Conservation (phyloP, 2,329 filamentous ascomycete species). For the Nemania sp. region DNA sequence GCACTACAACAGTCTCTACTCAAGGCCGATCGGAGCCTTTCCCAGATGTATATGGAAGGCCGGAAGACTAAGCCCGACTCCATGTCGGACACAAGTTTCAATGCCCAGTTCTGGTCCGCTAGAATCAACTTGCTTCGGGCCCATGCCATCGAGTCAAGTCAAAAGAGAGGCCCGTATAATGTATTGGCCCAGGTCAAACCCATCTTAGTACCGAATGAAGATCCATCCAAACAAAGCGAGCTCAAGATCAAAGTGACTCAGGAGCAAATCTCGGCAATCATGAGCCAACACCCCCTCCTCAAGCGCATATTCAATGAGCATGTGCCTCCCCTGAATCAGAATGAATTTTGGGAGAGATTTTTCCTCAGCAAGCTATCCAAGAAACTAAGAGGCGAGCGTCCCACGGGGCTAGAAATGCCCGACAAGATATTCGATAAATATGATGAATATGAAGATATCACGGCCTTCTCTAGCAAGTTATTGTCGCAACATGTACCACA, state of each 20-base stretch:
- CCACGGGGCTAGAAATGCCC: slow-evolving; percentile 79
- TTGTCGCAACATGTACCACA: slow-evolving; percentile 79
- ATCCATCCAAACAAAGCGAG: slow-evolving; percentile 62
- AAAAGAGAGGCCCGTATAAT: slow-evolving; percentile 91
- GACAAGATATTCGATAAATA: slow-evolving; percentile 90
- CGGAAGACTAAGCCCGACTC: slow-evolving; percentile 85
- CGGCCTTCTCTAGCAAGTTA: slow-evolving; percentile 64
- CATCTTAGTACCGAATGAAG: slow-evolving; percentile 66
- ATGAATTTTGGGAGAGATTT: slow-evolving; percentile 92
- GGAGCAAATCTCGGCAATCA: slow-evolving; percentile 93
- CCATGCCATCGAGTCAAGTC: slow-evolving; percentile 88
- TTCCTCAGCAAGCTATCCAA: slow-evolving; percentile 92
- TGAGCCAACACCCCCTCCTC: slow-evolving; percentile 91
- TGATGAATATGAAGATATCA: slow-evolving; percentile 76
- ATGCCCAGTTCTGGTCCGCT: slow-evolving; percentile 94
- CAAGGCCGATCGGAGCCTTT: slow-evolving; percentile 79
- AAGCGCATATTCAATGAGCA: slow-evolving; percentile 93
- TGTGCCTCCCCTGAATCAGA: slow-evolving; percentile 82
- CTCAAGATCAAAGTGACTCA: slow-evolving; percentile 86
- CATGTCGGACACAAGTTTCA: slow-evolving; percentile 84
- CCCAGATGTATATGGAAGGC: slow-evolving; percentile 89
- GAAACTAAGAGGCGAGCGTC: slow-evolving; percentile 88
- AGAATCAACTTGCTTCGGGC: slow-evolving; percentile 86
- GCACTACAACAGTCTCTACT: slow-evolving; percentile 89
- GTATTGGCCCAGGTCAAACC: slow-evolving; percentile 91